A percentile compares a stretch with the other conserved stretches of the same genome.
These are phyloP conservation scores for Claviceps sp. DNA, from an alignment of 2,329 filamentous ascomycete genomes.

Conservation along the genomic window DNA sequence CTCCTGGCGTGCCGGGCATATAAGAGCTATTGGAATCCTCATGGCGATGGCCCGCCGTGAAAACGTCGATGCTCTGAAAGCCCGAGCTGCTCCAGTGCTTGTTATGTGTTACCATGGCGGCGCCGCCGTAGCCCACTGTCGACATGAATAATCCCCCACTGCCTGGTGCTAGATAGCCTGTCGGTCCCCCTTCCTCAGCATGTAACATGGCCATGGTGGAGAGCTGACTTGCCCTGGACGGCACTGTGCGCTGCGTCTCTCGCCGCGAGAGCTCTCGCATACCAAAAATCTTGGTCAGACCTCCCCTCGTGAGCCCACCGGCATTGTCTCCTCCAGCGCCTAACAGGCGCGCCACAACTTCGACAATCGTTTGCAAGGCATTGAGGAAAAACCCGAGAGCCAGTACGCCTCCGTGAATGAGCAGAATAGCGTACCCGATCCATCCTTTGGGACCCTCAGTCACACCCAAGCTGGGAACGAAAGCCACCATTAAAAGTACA, in stretches of 20 bases:
- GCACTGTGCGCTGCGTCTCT: conserved; percentile 46
- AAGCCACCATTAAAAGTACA: conserved; percentile 65
- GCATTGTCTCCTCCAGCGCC: conserved; percentile 70
- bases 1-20: conserved; percentile 60
- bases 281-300: conserved; percentile 79
- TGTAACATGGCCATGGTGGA: conserved; percentile 73
- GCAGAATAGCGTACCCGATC: conserved; percentile 84
- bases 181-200: conserved; percentile 48
- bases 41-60: conserved; percentile 31
- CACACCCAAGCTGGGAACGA: conserved; percentile 71
- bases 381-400: conserved; percentile 91
- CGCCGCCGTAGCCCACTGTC: conserved; percentile 41
- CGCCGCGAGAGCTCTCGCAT: conserved; percentile 77
- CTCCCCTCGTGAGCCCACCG: conserved; percentile 60
- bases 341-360: conserved; percentile 69
- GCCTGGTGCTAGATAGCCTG: conserved; percentile 36
- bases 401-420: conserved; percentile 73
- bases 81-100: conserved; percentile 41
- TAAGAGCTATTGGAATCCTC: conserved; percentile 50
- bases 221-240: conserved; percentile 65
- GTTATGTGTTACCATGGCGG: conserved; percentile 23
- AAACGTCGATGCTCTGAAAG: conserved; percentile 36
- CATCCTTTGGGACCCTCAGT: conserved; percentile 73
- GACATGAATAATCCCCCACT: conserved; percentile 45
- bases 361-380: conserved; percentile 76